A percentile compares a stretch with the other conserved stretches of the same genome.
Conservation (phyloP, 306 rosid genomes). For the Phaseolus lunatus region DNA sequence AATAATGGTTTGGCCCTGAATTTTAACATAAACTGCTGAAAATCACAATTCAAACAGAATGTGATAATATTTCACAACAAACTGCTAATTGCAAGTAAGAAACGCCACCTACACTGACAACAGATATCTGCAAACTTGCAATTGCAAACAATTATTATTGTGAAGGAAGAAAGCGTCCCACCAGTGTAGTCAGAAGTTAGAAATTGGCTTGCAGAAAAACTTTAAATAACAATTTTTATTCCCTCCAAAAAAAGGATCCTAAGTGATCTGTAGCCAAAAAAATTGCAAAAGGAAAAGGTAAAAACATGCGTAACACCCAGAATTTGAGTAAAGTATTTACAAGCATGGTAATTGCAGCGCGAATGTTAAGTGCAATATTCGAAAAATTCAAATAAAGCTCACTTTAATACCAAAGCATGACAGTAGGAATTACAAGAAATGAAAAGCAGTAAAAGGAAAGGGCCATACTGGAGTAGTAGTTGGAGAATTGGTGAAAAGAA, state of each 20-base stretch:
- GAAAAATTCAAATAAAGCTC: slow-evolving; percentile 40
- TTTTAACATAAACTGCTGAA: slow-evolving; percentile 34
- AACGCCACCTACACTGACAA: not conserved
- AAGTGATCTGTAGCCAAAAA: not conserved
- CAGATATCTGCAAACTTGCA: slow-evolving; percentile 27
- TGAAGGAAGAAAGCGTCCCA: slow-evolving; percentile 30
- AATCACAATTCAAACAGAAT: slow-evolving; percentile 36
- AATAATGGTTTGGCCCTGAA: not conserved
- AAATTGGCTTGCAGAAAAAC: slow-evolving; percentile 45
- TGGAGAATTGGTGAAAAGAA: slow-evolving; percentile 57
- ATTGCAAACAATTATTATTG: not conserved
- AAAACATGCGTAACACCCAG: slow-evolving; percentile 44
- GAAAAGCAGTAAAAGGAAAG: slow-evolving; percentile 44
- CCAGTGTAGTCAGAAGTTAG: slow-evolving; percentile 45
- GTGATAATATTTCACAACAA: not conserved
- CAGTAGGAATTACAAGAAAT: slow-evolving; percentile 17
- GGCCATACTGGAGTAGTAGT: slow-evolving; percentile 78
- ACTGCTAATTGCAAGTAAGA: not conserved
- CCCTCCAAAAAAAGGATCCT: not conserved
- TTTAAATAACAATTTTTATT: slow-evolving; percentile 40
- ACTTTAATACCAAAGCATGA: slow-evolving; percentile 50
- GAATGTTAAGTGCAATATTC: not conserved
- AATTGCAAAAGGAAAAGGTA: slow-evolving; percentile 24
- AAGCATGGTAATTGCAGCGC: not conserved
- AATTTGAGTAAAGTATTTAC: slow-evolving; percentile 49